These are phyloP conservation scores for Crithidia acanthocephali DNA, from an alignment of 208 protist species.

Conservation along the genomic window DNA sequence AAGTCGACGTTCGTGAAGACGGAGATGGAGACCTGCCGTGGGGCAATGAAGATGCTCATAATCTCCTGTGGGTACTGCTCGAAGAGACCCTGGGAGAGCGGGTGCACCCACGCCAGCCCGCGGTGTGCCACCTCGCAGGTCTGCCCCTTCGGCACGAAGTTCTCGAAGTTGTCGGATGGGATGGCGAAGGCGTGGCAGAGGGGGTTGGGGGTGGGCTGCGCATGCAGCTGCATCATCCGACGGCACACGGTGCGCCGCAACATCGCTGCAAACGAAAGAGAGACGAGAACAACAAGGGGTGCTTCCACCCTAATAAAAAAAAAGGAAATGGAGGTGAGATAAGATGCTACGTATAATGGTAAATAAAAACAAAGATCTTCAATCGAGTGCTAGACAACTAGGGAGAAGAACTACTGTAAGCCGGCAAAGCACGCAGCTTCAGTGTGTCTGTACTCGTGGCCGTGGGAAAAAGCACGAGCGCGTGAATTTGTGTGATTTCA, in stretches of 20 bases:
- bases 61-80: conserved; percentile 90
- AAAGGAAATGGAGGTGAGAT: neutral
- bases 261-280: conserved; percentile 37
- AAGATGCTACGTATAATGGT: too few relatives aligned
- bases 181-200: conserved; percentile 80
- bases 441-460: neutral
- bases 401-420: too few relatives aligned
- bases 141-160: conserved; percentile 81
- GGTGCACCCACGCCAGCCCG: conserved; percentile 85
- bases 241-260: conserved; percentile 43
- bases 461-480: too few relatives aligned
- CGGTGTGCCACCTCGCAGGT: conserved; percentile 88
- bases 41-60: conserved; percentile 82
- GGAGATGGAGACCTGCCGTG: conserved; percentile 76
- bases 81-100: conserved; percentile 84
- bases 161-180: conserved; percentile 70
- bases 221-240: conserved; percentile 75
- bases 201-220: conserved; percentile 84
- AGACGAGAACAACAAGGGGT: neutral
- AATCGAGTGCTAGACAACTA: too few relatives aligned
- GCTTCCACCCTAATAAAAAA: neutral
- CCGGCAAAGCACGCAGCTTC: neutral
- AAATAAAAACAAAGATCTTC: too few relatives aligned
- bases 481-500: too few relatives aligned
- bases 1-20: conserved; percentile 80